phyloP scores from a whole-genome alignment of 495 filamentous ascomycete genomes.

The Trichoderma erinaceum region DNA sequence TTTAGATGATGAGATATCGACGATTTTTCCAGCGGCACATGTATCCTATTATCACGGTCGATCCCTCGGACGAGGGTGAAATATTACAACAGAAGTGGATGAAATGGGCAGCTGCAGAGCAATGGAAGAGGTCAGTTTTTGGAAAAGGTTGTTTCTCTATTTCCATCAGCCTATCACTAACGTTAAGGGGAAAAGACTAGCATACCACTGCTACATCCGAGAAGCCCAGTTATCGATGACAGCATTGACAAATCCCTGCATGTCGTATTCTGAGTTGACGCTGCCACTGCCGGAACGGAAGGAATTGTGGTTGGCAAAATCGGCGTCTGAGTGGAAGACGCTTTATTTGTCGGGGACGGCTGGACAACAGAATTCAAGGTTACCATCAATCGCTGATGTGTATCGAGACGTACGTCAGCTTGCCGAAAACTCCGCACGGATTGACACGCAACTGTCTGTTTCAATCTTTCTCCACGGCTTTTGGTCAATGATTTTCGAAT shows the following conservation, averaged over 20 bases:
- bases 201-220: conserved; percentile 50
- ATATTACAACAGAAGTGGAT: conserved; percentile 53
- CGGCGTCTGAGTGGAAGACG: conserved; percentile 51
- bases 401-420: conserved; percentile 48
- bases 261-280: conserved; percentile 59
- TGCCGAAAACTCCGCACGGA: conserved; percentile 30
- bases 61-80: conserved; percentile 40
- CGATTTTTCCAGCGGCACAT: conserved; percentile 40
- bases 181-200: conserved; percentile 37
- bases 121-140: conserved; percentile 43
- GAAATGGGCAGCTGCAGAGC: conserved; percentile 50
- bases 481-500: conserved; percentile 55
- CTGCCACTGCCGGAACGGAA: conserved; percentile 51
- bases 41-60: conserved; percentile 40
- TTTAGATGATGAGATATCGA: conserved; percentile 42
- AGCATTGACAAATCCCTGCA: conserved; percentile 48
- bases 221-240: conserved; percentile 55
- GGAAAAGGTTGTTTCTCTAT: background rate
- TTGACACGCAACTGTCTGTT: conserved; percentile 47
- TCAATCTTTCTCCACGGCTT: conserved; percentile 51
- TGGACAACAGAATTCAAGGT: conserved; percentile 28
- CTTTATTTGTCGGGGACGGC: conserved; percentile 33
- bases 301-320: conserved; percentile 50
- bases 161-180: background rate
- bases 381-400: conserved; percentile 45